These are phyloP conservation scores for Tephrocybe sp. DNA, from an alignment of 768 basidiomycete species.

Conservation along the genomic window DNA sequence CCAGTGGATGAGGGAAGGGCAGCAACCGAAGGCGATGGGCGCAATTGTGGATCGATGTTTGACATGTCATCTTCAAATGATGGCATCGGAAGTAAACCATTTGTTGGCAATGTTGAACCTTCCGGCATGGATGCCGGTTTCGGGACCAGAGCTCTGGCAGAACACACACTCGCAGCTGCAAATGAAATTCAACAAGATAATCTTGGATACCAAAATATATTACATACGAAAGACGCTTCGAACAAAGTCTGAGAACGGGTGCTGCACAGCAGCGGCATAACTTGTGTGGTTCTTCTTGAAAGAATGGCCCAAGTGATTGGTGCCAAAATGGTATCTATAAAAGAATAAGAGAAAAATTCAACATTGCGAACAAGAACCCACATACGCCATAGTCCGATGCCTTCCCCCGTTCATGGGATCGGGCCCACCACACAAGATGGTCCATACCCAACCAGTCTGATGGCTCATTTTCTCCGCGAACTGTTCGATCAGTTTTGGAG, in stretches of 20 bases:
- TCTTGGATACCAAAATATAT: background rate
- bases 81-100: background rate
- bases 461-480: no score
- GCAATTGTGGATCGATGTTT: background rate
- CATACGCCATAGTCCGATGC: no score
- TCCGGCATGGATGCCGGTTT: background rate
- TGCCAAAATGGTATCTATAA: background rate
- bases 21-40: no score
- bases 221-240: background rate
- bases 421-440: background rate
- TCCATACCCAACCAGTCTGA: constrained; percentile 1
- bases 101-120: background rate
- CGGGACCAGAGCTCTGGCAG: no score
- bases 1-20: no score
- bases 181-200: no score
- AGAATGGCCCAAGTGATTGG: background rate
- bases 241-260: background rate
- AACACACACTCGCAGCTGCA: no score
- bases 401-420: background rate
- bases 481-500: no score
- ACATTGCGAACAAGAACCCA: background rate
- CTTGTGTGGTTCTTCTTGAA: no score
- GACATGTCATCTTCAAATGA: background rate
- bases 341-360: background rate
- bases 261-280: background rate